phyloP scores from a whole-genome alignment of 2,329 filamentous ascomycete genomes.

The Epichloe sp. region DNA sequence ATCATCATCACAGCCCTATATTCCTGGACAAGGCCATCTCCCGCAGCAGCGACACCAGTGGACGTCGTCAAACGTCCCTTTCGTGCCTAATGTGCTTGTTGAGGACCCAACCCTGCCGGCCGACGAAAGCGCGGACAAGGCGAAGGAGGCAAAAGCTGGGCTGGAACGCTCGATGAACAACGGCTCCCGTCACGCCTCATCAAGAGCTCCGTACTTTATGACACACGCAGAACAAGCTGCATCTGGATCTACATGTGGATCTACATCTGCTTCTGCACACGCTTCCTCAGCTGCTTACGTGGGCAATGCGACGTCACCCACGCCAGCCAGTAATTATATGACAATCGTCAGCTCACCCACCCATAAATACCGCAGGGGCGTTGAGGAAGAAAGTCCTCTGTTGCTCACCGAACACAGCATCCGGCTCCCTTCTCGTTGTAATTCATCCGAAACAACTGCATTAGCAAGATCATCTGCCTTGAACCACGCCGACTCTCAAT shows the following conservation, averaged over 20 bases:
- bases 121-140: slow-evolving; percentile 26
- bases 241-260: not conserved
- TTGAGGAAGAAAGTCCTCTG: slow-evolving; percentile 11
- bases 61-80: slow-evolving; percentile 24
- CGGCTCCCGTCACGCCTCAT: slow-evolving; percentile 6
- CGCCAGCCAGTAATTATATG: slow-evolving; percentile 2
- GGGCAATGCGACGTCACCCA: not conserved
- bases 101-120: slow-evolving; percentile 31
- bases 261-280: slow-evolving; percentile 4
- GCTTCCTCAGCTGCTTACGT: slow-evolving; percentile 1
- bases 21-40: not conserved
- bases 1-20: slow-evolving; percentile 11
- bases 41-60: slow-evolving; percentile 11
- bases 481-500: not conserved
- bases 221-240: not conserved
- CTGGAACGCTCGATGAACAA: slow-evolving; percentile 25
- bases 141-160: slow-evolving; percentile 24
- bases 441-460: not conserved
- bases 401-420: slow-evolving; percentile 1
- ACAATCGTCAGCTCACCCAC: slow-evolving; percentile 1
- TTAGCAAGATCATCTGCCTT: not conserved
- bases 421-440: not conserved
- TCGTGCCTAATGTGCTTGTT: slow-evolving; percentile 35
- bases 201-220: slow-evolving; percentile 6
- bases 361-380: slow-evolving; percentile 12